Evolutionary conservation across 2,329 filamentous ascomycete species (phyloP).

Genomic region (Cyphellophora attinorum): DNA sequence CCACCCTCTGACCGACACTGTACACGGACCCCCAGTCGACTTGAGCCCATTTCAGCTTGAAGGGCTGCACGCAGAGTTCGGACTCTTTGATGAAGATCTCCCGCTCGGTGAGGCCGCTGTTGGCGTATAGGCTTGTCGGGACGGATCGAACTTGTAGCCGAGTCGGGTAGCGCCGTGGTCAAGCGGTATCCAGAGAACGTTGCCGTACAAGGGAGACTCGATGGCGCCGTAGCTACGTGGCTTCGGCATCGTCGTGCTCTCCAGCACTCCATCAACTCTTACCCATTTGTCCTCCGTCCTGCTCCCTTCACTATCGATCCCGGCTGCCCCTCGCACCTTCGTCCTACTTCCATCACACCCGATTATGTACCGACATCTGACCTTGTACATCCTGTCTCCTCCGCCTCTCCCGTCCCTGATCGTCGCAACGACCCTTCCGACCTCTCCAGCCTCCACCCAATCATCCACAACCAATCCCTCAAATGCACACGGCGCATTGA

Average conservation of each 20-base stretch:
- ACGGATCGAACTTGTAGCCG: conserved; percentile 42
- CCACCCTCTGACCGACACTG: conserved; percentile 32
- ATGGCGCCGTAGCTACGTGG: conserved; percentile 39
- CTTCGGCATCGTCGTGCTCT: conserved; percentile 39
- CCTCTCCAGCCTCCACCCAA: conserved; percentile 15
- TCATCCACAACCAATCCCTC: conserved; percentile 29
- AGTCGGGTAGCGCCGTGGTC: conserved; percentile 46
- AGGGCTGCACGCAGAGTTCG: conserved; percentile 29
- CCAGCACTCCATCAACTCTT: conserved; percentile 41
- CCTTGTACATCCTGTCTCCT: conserved; percentile 14
- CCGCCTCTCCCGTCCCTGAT: conserved; percentile 19
- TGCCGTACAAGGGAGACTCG: conserved; percentile 43
- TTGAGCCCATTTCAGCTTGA: conserved; percentile 27
- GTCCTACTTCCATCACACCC: conserved; percentile 44
- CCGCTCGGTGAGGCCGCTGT: conserved; percentile 21
- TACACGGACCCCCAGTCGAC: conserved; percentile 38
- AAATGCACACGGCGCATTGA: conserved; percentile 29
- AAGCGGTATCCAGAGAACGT: conserved; percentile 45
- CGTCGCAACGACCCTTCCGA: conserved; percentile 18
- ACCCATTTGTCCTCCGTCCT: conserved; percentile 45
- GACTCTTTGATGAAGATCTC: conserved; percentile 30
- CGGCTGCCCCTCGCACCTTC: conserved; percentile 36
- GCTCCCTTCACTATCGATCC: conserved; percentile 41
- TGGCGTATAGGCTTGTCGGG: conserved; percentile 26
- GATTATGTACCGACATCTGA: conserved; percentile 39